Conservation (phyloP, 2,329 filamentous ascomycete genomes). For the Parastagonospora nodorum region DNA sequence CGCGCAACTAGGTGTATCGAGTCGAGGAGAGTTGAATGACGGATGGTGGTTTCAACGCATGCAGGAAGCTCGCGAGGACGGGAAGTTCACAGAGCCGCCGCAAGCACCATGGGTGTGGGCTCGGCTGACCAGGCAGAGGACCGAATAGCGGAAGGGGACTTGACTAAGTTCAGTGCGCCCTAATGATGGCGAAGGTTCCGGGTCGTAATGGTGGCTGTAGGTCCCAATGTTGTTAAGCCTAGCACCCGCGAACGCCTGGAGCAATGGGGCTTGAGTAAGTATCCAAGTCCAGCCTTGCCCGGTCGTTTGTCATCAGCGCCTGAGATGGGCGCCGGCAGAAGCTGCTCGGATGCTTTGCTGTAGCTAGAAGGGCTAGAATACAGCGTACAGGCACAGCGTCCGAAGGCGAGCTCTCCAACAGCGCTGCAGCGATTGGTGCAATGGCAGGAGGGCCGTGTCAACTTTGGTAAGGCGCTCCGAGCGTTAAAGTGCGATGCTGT, state of each 20-base stretch:
- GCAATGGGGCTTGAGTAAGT: conserved; percentile 10
- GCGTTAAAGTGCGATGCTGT: conserved; percentile 1
- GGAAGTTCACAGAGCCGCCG: no score
- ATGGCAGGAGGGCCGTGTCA: conserved; percentile 9
- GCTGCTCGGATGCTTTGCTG: conserved; percentile 20
- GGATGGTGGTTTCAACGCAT: no score
- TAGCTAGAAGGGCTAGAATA: conserved; percentile 27
- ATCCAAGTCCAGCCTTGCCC: conserved; percentile 17
- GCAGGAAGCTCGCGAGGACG: no score
- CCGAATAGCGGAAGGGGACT: not conserved
- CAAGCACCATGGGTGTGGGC: not conserved
- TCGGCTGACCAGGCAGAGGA: not conserved
- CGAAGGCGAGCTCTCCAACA: conserved; percentile 23
- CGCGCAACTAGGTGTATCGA: no score
- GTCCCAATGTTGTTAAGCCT: conserved; percentile 5
- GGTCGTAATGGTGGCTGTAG: conserved; percentile 20
- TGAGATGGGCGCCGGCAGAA: conserved; percentile 20
- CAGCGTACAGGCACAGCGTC: conserved; percentile 35
- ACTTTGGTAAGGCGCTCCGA: not conserved
- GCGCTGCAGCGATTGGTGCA: conserved; percentile 31
- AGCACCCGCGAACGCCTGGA: conserved; percentile 6
- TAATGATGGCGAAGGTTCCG: conserved; percentile 4
- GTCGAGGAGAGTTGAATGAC: no score
- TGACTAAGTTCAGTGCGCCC: not conserved
- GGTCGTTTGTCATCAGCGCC: conserved; percentile 16